Evolutionary conservation across 1,284 basidiomycete species (phyloP), one percentile per base, ranked within the genome.

Genomic region (Hypsizygus ulmarius): DNA sequence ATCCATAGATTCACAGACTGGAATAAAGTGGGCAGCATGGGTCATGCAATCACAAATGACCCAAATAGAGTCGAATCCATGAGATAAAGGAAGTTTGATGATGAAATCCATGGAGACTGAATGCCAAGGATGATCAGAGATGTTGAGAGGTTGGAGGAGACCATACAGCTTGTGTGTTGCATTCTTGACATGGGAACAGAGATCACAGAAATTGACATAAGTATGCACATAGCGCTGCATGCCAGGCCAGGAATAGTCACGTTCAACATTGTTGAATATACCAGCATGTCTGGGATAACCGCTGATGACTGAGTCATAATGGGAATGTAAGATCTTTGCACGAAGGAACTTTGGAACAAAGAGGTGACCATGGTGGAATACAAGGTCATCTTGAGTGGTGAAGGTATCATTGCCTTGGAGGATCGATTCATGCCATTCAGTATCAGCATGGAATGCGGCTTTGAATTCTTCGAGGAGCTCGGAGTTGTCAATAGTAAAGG

Each of bases 31-130:
- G 0, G 65, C 59, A 36, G 53, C 49, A 43, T 71, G 67, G 14
- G 71, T 66, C 16, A 73, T 53, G 0, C 68, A 51, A 54, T 70
- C 63, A 12, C 71, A 64, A 1, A 74, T 48, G 3, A 76, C 71
- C 5, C 70, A 56, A 39, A 76, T 71, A 2, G 67, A 47, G 47
- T 72, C 59, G 49, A 54, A 71, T 0, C 63, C 62, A 2, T 62
- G 41, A 0, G 67, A 71, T 1, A 27, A 10, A 0, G 71, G 73
- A 0, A 77, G 59, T 32, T 67, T 57, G 5, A 60, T 63, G 43
- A 78, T 73, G 52, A 69, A 65, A 48, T 77, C 73, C 66, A 75
- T 69, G 0, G 67, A 68, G 15, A 77, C 64, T 0, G 61, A 64
- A 1, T 45, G 43, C 72, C 72, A 78, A 11, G 72, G 70, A 5